Conservation (phyloP, 352 stramenopile genomes). For the Globisporangium abappressorium region DNA sequence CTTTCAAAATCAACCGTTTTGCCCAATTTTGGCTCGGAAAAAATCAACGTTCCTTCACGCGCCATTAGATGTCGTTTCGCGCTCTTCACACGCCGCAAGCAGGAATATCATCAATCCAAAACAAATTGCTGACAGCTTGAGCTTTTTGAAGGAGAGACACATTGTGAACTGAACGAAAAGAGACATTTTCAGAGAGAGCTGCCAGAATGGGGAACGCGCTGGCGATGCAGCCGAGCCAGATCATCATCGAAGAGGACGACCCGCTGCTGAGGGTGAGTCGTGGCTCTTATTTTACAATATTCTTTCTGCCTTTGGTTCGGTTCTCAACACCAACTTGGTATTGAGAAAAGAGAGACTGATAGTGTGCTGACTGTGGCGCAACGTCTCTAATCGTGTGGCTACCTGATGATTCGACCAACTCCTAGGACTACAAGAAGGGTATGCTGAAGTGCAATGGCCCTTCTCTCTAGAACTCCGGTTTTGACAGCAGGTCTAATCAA, state of each 20-base stretch:
- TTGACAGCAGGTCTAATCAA: neutral
- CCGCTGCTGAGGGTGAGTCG: conserved; percentile 31
- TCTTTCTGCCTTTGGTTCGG: neutral
- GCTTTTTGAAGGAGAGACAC: neutral
- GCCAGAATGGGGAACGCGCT: conserved; percentile 43
- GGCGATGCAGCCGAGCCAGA: conserved; percentile 25
- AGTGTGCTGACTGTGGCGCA: neutral
- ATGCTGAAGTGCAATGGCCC: neutral
- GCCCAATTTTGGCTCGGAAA: too few relatives aligned
- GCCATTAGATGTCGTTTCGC: too few relatives aligned
- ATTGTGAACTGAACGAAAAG: neutral
- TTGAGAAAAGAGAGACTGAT: neutral
- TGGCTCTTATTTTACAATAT: neutral
- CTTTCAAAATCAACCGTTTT: neutral
- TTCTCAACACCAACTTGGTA: too few relatives aligned
- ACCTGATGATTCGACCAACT: neutral
- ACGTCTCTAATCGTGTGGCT: neutral
- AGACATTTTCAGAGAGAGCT: neutral
- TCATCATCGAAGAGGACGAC: conserved; percentile 50
- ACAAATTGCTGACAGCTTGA: neutral
- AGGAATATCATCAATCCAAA: too few relatives aligned
- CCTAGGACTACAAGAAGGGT: conserved; percentile 38
- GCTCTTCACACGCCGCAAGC: too few relatives aligned
- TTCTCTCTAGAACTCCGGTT: neutral
- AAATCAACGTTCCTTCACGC: too few relatives aligned